phyloP scores from a whole-genome alignment of 2,329 filamentous ascomycete genomes.

The Hirsutella thompsonii region DNA sequence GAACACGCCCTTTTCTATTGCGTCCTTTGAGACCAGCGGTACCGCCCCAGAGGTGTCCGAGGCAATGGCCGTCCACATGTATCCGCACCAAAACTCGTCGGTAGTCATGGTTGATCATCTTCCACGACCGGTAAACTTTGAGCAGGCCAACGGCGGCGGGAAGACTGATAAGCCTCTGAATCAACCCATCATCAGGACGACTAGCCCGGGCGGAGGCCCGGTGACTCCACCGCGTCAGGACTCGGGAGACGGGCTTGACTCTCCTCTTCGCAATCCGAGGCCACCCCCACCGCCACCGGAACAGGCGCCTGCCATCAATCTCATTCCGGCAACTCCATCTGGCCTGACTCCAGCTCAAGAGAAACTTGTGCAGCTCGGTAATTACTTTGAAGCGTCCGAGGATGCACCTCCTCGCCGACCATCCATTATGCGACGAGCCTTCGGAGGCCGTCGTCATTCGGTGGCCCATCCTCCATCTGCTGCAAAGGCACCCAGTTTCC shows the following conservation, averaged over 20 bases:
- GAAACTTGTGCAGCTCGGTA: conserved; percentile 37
- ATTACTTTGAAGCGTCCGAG: conserved; percentile 35
- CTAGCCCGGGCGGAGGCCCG: conserved; percentile 26
- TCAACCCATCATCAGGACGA: conserved; percentile 24
- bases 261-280: conserved; percentile 48
- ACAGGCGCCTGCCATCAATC: conserved; percentile 33
- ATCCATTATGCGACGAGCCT: conserved; percentile 40
- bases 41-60: conserved; percentile 52
- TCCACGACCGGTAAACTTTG: conserved; percentile 34
- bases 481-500: conserved; percentile 26
- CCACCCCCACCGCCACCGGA: conserved; percentile 40
- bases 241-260: conserved; percentile 42
- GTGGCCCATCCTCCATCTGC: conserved; percentile 26
- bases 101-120: conserved; percentile 47
- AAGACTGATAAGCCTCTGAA: conserved; percentile 10
- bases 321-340: conserved; percentile 51
- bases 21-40: conserved; percentile 47
- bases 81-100: conserved; percentile 51
- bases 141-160: conserved; percentile 14
- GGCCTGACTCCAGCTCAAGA: conserved; percentile 43
- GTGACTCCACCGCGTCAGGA: conserved; percentile 39
- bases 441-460: conserved; percentile 34
- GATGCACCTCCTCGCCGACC: conserved; percentile 31
- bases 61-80: conserved; percentile 48
- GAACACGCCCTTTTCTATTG: conserved; percentile 49